Percentiles rank a stretch among this genome's conserved stretches.
These are phyloP conservation scores for Trichophyton mentagrophytes DNA, from an alignment of 2,329 filamentous ascomycete species.

Conservation along the genomic window DNA sequence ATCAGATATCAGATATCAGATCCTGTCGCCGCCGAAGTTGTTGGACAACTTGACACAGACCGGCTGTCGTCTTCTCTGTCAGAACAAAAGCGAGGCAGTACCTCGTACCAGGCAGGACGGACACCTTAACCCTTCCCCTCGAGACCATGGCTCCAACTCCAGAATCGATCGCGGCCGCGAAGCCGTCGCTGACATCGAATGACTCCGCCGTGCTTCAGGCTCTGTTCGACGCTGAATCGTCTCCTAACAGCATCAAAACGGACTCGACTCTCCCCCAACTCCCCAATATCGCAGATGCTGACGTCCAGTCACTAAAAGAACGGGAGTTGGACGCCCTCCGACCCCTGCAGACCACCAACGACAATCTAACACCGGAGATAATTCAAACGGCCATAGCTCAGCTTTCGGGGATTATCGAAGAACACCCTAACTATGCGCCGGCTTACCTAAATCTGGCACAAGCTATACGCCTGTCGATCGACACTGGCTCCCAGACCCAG, in stretches of 20 bases:
- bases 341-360: slow-evolving; percentile 20
- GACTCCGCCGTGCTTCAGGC: slow-evolving; percentile 35
- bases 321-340: slow-evolving; percentile 30
- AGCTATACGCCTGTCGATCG: slow-evolving; percentile 29
- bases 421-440: slow-evolving; percentile 39
- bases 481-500: slow-evolving; percentile 15
- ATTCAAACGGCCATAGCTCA: slow-evolving; percentile 25
- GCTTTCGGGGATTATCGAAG: slow-evolving; percentile 32
- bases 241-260: slow-evolving; percentile 25
- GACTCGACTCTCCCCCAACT: slow-evolving; percentile 29
- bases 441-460: slow-evolving; percentile 47
- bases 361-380: slow-evolving; percentile 13
- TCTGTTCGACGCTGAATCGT: slow-evolving; percentile 36
- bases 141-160: slow-evolving; percentile 9
- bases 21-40: neutral
- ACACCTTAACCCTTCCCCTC: neutral
- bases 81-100: neutral
- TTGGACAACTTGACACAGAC: neutral
- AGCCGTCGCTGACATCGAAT: slow-evolving; percentile 29
- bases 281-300: slow-evolving; percentile 26
- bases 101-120: neutral
- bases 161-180: slow-evolving; percentile 6
- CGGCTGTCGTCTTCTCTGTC: neutral
- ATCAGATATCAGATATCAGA: neutral
- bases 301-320: slow-evolving; percentile 28